A percentile compares a stretch with the other conserved stretches of the same genome.
Evolutionary conservation across 805 yeast species (phyloP).

Genomic region (Wickerhamomyces chambardii): DNA sequence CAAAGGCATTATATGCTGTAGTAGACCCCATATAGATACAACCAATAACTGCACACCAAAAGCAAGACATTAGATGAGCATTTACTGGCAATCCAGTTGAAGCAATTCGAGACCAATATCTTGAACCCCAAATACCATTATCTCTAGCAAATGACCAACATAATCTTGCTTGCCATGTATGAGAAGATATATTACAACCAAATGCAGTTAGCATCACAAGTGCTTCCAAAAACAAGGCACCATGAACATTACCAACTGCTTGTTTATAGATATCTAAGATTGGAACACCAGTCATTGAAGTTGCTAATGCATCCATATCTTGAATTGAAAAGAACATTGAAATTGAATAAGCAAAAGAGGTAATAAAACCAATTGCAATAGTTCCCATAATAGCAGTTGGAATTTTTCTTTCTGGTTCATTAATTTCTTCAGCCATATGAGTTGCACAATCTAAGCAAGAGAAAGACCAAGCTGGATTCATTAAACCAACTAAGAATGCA

Average conservation of each 20-base stretch:
- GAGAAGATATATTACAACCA: constrained; percentile 51
- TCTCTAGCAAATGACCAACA: constrained; percentile 66
- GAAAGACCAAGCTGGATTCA: constrained; percentile 65
- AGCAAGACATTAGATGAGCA: constrained; percentile 48
- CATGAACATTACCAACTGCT: constrained; percentile 40
- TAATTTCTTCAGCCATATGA: constrained; percentile 60
- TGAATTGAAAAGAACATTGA: constrained; percentile 52
- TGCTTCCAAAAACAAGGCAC: constrained; percentile 42
- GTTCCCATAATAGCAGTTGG: constrained; percentile 57
- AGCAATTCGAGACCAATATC: constrained; percentile 39
- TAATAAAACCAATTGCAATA: constrained; percentile 56
- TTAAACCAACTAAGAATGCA: constrained; percentile 62
- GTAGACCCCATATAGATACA: constrained; percentile 58
- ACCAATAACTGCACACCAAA: constrained; percentile 44
- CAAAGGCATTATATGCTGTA: constrained; percentile 60
- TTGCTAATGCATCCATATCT: constrained; percentile 38
- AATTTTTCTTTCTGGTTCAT: constrained; percentile 42
- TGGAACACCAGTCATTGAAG: constrained; percentile 49
- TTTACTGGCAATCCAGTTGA: constrained; percentile 45
- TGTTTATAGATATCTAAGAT: constrained; percentile 56
- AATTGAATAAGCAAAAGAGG: constrained; percentile 41
- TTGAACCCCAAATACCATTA: constrained; percentile 48
- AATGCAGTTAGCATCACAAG: constrained; percentile 43
- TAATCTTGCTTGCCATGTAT: constrained; percentile 61
- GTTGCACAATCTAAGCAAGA: constrained; percentile 64